Conservation (phyloP, 2,329 filamentous ascomycete genomes). For the Epichloe gansuensis region DNA sequence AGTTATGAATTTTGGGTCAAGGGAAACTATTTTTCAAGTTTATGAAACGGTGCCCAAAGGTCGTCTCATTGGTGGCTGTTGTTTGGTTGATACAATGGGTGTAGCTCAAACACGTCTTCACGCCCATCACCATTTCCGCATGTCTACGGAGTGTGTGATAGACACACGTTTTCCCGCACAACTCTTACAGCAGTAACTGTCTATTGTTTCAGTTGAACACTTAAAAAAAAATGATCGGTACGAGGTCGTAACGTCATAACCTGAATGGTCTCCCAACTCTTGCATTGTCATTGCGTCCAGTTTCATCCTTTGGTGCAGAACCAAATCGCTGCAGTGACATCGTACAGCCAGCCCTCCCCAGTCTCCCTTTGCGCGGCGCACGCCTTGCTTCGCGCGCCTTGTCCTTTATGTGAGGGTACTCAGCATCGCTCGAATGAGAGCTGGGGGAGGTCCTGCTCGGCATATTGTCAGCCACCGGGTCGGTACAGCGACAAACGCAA, state of each 20-base stretch:
- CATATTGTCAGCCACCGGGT: slow-evolving; percentile 19
- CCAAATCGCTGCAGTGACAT: background rate
- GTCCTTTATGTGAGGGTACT: slow-evolving; percentile 48
- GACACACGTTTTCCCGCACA: background rate
- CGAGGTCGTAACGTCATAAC: slow-evolving; percentile 1
- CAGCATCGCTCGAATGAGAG: slow-evolving; percentile 56
- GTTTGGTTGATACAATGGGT: no score
- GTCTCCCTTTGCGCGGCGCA: background rate
- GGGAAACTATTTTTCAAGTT: no score
- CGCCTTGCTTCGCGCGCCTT: no score
- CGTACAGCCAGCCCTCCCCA: background rate
- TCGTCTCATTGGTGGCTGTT: no score
- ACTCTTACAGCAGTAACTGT: background rate
- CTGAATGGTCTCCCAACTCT: background rate
- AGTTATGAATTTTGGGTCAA: no score
- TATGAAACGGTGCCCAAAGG: no score
- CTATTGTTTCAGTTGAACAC: background rate
- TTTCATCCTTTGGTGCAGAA: background rate
- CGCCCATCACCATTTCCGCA: no score
- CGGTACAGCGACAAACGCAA: slow-evolving; percentile 7
- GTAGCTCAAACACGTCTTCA: no score
- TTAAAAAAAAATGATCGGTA: background rate
- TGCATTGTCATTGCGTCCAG: background rate
- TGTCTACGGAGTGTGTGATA: background rate
- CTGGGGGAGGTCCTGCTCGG: slow-evolving; percentile 48